Evolutionary conservation across 495 filamentous ascomycete species (phyloP), one percentile per base, ranked within the genome.

Genomic region (Penicillium argentinense): DNA sequence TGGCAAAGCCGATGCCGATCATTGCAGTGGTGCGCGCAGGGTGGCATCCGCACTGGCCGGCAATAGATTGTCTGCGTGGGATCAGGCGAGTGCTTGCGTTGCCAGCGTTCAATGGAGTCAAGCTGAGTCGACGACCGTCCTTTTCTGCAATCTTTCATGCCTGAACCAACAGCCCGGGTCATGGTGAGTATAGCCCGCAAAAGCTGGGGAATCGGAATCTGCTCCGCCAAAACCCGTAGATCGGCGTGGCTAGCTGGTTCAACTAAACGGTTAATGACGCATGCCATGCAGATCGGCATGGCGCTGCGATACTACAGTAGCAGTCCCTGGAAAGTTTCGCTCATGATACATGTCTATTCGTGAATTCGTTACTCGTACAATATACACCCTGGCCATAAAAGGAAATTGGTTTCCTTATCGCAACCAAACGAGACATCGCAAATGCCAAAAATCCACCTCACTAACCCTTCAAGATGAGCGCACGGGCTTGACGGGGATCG

Each of bases 311-410:
- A 41, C 36, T 45, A 56, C 44, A 40, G 42, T 40, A 40, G 34
- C 28, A 45, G 18, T 22, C 8, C 18, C 18, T 26, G 13, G 3
- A 23, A 29, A 41, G 9, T 36, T 9, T 36, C 48, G 39, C 41
- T 67, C 64, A 63, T 70, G 53, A 72, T 69, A 64, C 66, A 69
- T 72, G 47, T 69, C 66, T 72, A 72, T 72, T n/a, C 68, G 66
- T 72, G 59, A 67, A 59, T 60, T 72, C 68, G 55, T 72, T 67
- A 72, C 59, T 72, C 66, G 47, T 72, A 66, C 60, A 71, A 52
- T 51, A 54, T 56, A 58, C 53, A 59, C 19, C 32, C 33, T 23
- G 38, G 33, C 30, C 48, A 23, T 47, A 48, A 27, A 56, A 28
- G 42, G 30, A 43, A 36, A 39, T 44, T 14, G 9, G 17, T 5